A percentile compares a stretch with the other conserved stretches of the same genome.
Conservation (phyloP, 306 rosid species). For the barrel medic (Medicago truncatula) region MtrunA17r5.0-ANR NC_053042.1:41844501-41845000, state of each 20-base stretch:
- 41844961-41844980: not conserved
- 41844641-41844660: conserved; percentile 88
- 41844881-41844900: conserved; percentile 7
- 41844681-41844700: conserved; percentile 65
- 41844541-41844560: conserved; percentile 39
- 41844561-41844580: conserved; percentile 20
- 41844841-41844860: too few relatives aligned
- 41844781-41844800: conserved; percentile 2
- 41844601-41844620: conserved; percentile 18
- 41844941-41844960: not conserved
- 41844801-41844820: conserved; percentile 4
- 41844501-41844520: conserved; percentile 46
- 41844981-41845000: not conserved
- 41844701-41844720: conserved; percentile 93
- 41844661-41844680: conserved; percentile 87
- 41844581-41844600: conserved; percentile 1
- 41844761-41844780: conserved; percentile 29
- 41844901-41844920: not conserved
- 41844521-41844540: conserved; percentile 44
- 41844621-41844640: conserved; percentile 63
- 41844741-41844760: conserved; percentile 37
- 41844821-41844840: not conserved
- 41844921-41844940: not conserved
- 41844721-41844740: conserved; percentile 81
- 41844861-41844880: not conserved